Evolutionary conservation across 208 protist species (phyloP).

Genomic region (Trypanosoma boissoni): DNA sequence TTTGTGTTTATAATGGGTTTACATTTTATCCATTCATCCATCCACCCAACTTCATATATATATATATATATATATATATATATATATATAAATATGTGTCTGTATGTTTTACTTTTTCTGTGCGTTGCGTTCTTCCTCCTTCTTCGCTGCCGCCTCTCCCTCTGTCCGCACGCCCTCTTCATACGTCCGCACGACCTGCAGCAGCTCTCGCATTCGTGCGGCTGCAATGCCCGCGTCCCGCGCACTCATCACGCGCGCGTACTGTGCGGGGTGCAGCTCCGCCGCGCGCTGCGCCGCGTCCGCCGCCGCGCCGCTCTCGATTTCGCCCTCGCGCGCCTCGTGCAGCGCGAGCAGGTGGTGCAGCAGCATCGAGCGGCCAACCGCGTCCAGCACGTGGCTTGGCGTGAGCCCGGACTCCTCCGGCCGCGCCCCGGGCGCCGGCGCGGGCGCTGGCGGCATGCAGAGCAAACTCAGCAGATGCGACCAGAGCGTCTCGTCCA

Average conservation of each 20-base stretch:
- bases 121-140: background rate
- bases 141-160: background rate
- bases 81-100: slow-evolving; percentile 5
- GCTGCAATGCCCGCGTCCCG: slow-evolving; percentile 47
- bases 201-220: slow-evolving; percentile 54
- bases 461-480: slow-evolving; percentile 72
- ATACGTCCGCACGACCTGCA: slow-evolving; percentile 20
- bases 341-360: slow-evolving; percentile 71
- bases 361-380: slow-evolving; percentile 83
- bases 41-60: slow-evolving; percentile 22
- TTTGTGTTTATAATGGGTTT: slow-evolving; percentile 19
- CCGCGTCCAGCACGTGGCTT: slow-evolving; percentile 73
- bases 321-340: slow-evolving; percentile 63
- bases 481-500: slow-evolving; percentile 60
- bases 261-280: slow-evolving; percentile 41
- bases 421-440: slow-evolving; percentile 26
- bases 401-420: slow-evolving; percentile 60
- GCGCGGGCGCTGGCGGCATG: slow-evolving; percentile 67
- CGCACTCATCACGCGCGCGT: slow-evolving; percentile 48
- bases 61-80: slow-evolving; percentile 30
- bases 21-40: slow-evolving; percentile 6
- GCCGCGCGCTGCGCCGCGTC: slow-evolving; percentile 36
- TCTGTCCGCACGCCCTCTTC: background rate
- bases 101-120: background rate
- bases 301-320: slow-evolving; percentile 45